These are phyloP conservation scores for Cupressus sempervirens DNA, from an alignment of 75 land plant genomes.

Conservation along the genomic window DNA sequence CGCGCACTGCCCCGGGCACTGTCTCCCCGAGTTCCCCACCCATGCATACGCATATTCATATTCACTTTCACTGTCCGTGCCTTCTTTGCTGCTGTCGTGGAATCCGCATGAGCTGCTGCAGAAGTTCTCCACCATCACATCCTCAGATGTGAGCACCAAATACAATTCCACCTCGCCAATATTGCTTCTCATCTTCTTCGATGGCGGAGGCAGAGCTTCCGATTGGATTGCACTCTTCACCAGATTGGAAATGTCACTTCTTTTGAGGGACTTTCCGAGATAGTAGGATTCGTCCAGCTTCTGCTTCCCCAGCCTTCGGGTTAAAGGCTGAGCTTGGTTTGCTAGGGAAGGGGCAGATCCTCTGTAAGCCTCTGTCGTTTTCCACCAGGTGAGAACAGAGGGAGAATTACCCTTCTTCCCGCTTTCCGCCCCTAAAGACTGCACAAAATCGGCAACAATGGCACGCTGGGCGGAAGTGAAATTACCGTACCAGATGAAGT, in stretches of 20 bases:
- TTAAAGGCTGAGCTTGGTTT: background rate
- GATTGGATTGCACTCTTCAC: background rate
- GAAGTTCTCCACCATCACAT: constrained; percentile 40
- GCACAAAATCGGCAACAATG: constrained; percentile 48
- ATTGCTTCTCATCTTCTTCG: background rate
- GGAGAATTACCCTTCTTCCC: constrained; percentile 19
- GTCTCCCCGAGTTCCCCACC: constrained; percentile 63
- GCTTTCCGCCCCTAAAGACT: constrained; percentile 31
- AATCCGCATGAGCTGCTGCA: constrained; percentile 44
- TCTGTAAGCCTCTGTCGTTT: constrained; percentile 39
- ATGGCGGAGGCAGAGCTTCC: constrained; percentile 18
- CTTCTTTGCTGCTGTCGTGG: constrained; percentile 24
- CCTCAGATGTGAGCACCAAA: constrained; percentile 39
- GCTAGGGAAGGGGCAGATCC: background rate
- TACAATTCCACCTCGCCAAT: constrained; percentile 17
- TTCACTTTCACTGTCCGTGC: no score
- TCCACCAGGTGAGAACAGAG: constrained; percentile 71
- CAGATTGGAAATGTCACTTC: constrained; percentile 2
- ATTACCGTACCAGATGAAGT: constrained; percentile 70
- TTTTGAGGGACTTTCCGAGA: background rate
- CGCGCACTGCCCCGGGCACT: constrained; percentile 75
- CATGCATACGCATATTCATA: constrained; percentile 36
- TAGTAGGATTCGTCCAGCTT: background rate
- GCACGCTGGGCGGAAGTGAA: constrained; percentile 55
- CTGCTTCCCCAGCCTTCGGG: background rate